phyloP scores from a whole-genome alignment of 164 flowering plant genomes.

The Berberis thunbergii region DNA sequence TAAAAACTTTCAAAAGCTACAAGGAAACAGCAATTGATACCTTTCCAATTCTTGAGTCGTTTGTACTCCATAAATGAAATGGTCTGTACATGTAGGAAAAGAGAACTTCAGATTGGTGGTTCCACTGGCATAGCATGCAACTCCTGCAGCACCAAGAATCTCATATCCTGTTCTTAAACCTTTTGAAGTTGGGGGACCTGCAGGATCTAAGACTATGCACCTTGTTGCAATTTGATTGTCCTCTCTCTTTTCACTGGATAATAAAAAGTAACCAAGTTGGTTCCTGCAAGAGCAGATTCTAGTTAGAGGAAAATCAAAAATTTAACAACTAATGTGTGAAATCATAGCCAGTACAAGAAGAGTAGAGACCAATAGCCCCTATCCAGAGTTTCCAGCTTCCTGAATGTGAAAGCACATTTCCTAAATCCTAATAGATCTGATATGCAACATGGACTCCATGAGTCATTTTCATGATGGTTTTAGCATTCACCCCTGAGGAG shows the following conservation, averaged over 20 bases:
- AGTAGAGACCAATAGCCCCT: too few relatives aligned
- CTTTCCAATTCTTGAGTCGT: constrained; percentile 47
- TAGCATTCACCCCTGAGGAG: too few relatives aligned
- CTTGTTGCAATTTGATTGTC: constrained; percentile 38
- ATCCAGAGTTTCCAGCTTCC: too few relatives aligned
- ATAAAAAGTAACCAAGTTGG: constrained; percentile 59
- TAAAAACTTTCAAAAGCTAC: background rate
- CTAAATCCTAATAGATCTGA: too few relatives aligned
- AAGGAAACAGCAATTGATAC: constrained; percentile 25
- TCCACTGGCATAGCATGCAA: constrained; percentile 55
- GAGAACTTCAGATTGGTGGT: constrained; percentile 28
- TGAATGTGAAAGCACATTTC: too few relatives aligned
- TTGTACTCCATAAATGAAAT: constrained; percentile 20
- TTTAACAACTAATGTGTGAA: constrained; percentile 5
- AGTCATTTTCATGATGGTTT: too few relatives aligned
- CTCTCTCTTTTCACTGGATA: constrained; percentile 41
- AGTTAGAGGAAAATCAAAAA: background rate
- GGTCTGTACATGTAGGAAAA: constrained; percentile 54
- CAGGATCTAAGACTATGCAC: constrained; percentile 32
- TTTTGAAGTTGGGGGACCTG: constrained; percentile 18
- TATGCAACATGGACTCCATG: too few relatives aligned
- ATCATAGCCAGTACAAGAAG: too few relatives aligned
- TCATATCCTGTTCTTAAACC: constrained; percentile 49
- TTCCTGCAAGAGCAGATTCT: constrained; percentile 43
- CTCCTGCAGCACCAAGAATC: constrained; percentile 61